Percentiles rank a stretch among this genome's conserved stretches.
phyloP scores from a whole-genome alignment of 2,329 filamentous ascomycete species.

The Sclerotinia subarctica region DNA sequence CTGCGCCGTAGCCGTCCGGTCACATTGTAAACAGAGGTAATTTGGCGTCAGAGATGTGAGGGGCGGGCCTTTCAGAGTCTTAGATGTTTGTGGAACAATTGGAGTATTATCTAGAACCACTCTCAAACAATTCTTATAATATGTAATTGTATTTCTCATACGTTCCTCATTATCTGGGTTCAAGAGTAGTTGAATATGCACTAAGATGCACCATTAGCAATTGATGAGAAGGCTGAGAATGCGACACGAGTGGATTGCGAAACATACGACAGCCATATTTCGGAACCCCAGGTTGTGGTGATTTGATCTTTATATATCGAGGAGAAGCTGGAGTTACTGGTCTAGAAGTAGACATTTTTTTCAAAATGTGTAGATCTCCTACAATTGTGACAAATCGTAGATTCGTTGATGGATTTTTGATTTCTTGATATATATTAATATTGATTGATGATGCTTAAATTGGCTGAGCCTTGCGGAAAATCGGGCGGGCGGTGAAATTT shows the following conservation, averaged over 20 bases:
- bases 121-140: conserved; percentile 70
- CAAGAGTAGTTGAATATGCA: conserved; percentile 69
- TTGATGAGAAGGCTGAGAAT: conserved; percentile 30
- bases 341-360: conserved; percentile 34
- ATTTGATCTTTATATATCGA: conserved; percentile 50
- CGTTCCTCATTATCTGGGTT: conserved; percentile 55
- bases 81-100: conserved; percentile 63
- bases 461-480: conserved; percentile 17
- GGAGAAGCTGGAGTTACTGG: conserved; percentile 37
- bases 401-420: conserved; percentile 4
- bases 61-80: conserved; percentile 52
- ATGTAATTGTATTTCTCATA: conserved; percentile 64
- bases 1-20: conserved; percentile 63
- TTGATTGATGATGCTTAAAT: conserved; percentile 15
- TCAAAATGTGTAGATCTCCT: conserved; percentile 11
- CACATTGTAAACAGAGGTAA: conserved; percentile 72
- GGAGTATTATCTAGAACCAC: conserved; percentile 66
- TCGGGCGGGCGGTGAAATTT: conserved; percentile 14
- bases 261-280: conserved; percentile 62
- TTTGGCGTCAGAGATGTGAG: conserved; percentile 63
- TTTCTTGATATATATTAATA: background rate
- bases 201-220: conserved; percentile 44
- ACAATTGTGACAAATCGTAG: conserved; percentile 14
- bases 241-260: conserved; percentile 17
- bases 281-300: conserved; percentile 55